Evolutionary conservation across 306 rosid genomes (phyloP), one percentile per base, ranked within the genome.

Genomic region (Cucurbita argyrosperma): DNA sequence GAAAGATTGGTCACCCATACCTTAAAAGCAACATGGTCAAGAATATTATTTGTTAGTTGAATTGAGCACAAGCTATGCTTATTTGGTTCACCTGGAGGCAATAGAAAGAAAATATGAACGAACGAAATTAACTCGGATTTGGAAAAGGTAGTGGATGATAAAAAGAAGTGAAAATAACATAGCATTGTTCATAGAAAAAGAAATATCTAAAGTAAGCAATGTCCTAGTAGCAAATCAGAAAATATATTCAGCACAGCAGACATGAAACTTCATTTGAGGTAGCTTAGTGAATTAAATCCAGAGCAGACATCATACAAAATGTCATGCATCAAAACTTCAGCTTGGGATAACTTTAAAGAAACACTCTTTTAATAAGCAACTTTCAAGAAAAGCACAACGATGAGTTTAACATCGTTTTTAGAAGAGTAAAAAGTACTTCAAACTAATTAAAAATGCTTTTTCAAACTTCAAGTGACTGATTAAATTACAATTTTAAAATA

Each of bases 31-130:
- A 90, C 95, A 83, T 82, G 21, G 56, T 78, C 68, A 5, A 78
- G 8, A 37, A 96, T 88, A 45, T 26, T 82, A 76, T 94, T 94
- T 50, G 87, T 65, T 60, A 94, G 81, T 57, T 65, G 84, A 88
- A 94, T 71, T 10, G 87, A 76, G 85, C 98, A 90, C 18, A 87
- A 75, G 76, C 92, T 86, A 76, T 88, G 92, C 85, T 90, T 94
- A 88, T 80, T 89, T 82, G 84, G 73, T 76, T 90, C 90, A 85
- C 88, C 97, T 94, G 43, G 56, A 73, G 64, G 42, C 26, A 4
- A 54, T 18, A 54, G 11, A 54, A 54, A 23, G 11, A 54, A 53
- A 54, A 7, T 39, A 63, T 23, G 64, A 58, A 26, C 12, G 11
- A 7, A 7, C 12, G 11, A 7, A 3, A 54, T 26, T 58, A 26